These are phyloP conservation scores for Lentinula sp. DNA, from an alignment of 768 basidiomycete genomes.

Conservation along the genomic window DNA sequence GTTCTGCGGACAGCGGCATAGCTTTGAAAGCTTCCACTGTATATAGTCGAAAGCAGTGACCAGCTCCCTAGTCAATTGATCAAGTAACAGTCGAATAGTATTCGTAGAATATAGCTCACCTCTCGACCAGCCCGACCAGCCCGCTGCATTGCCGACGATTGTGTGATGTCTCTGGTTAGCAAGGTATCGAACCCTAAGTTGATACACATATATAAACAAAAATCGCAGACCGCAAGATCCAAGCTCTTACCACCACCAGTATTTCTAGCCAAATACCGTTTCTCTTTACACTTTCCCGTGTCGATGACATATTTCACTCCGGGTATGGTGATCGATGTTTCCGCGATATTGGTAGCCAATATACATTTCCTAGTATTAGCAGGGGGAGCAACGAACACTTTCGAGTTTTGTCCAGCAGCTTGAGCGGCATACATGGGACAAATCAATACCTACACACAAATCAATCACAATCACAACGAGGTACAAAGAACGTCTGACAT, in stretches of 20 bases:
- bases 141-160: constrained; percentile 90
- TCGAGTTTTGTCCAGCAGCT: constrained; percentile 67
- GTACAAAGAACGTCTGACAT: background rate
- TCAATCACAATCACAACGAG: background rate
- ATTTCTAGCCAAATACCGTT: constrained; percentile 67
- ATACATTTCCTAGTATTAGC: constrained; percentile 81
- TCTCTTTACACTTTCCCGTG: constrained; percentile 94
- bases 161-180: constrained; percentile 74
- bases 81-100: background rate
- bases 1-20: constrained; percentile 64
- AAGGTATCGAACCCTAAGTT: constrained; percentile 80
- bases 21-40: constrained; percentile 72
- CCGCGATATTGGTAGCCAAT: constrained; percentile 95
- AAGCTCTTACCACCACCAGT: constrained; percentile 55
- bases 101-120: constrained; percentile 29
- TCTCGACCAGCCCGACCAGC: constrained; percentile 96
- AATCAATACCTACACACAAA: constrained; percentile 49
- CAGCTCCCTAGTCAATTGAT: constrained; percentile 48
- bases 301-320: constrained; percentile 95
- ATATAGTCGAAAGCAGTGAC: constrained; percentile 89
- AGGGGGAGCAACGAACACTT: constrained; percentile 67
- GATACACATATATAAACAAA: background rate
- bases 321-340: constrained; percentile 96
- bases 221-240: background rate
- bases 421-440: constrained; percentile 87